Conservation (phyloP, 176 grass and related monocot genomes). For the Bonia amplexicaulis region DNA sequence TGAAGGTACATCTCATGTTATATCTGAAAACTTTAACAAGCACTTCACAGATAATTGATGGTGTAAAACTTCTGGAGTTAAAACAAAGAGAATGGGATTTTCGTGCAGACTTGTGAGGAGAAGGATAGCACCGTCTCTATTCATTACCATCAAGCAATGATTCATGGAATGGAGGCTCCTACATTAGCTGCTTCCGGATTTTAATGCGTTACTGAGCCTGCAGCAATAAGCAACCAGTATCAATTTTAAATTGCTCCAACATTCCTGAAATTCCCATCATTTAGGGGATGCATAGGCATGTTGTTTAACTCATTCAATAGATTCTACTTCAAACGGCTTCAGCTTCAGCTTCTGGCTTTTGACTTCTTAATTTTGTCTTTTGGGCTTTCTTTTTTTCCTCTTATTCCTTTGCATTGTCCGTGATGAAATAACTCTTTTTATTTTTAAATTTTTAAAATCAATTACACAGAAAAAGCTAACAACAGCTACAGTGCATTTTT, state of each 20-base stretch:
- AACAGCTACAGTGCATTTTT: no score
- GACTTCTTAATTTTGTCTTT: no score
- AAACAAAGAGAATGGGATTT: constrained; percentile 38
- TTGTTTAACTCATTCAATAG: not conserved
- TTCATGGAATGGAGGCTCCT: constrained; percentile 11
- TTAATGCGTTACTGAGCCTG: constrained; percentile 96
- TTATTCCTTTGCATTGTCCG: no score
- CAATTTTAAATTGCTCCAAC: not conserved
- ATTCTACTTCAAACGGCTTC: no score
- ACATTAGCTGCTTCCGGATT: constrained; percentile 76
- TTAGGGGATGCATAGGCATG: not conserved
- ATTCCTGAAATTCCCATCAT: not conserved
- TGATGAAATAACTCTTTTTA: no score
- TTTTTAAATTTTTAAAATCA: no score
- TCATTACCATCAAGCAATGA: constrained; percentile 30
- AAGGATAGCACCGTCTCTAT: constrained; percentile 13
- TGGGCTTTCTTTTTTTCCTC: no score
- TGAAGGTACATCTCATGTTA: constrained; percentile 39
- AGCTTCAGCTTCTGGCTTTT: no score
- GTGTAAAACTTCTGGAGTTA: constrained; percentile 35
- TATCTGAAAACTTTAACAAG: constrained; percentile 34
- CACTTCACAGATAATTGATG: constrained; percentile 49
- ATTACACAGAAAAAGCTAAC: no score
- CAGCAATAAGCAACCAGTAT: constrained; percentile 25
- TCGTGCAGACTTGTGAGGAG: not conserved